These are phyloP conservation scores for Corylus americana DNA, from an alignment of 306 rosid genomes.

Conservation along the genomic window DNA sequence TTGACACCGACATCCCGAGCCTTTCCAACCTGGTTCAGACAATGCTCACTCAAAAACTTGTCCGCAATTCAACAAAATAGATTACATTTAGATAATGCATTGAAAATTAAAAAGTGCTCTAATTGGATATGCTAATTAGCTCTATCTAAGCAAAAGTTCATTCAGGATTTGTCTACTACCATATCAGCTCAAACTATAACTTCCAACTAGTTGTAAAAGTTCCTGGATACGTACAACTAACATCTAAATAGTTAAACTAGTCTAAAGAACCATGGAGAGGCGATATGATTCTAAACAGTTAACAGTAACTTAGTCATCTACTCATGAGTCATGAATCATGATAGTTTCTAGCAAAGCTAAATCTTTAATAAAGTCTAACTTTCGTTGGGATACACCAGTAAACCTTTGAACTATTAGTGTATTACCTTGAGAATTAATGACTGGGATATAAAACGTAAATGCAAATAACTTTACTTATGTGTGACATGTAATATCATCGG, in stretches of 20 bases:
- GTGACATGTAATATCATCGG: conserved; percentile 4
- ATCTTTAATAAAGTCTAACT: neutral
- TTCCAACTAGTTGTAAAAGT: neutral
- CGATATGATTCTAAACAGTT: neutral
- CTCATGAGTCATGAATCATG: neutral
- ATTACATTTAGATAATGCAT: neutral
- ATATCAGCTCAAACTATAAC: conserved; percentile 1
- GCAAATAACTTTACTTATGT: conserved; percentile 11
- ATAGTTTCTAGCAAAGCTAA: neutral
- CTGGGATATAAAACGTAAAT: conserved; percentile 10
- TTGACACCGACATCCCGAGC: conserved; percentile 94
- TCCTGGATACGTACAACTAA: neutral
- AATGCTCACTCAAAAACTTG: conserved; percentile 17
- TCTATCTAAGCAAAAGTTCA: neutral
- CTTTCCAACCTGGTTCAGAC: conserved; percentile 72
- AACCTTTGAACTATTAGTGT: neutral
- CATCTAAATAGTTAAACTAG: neutral
- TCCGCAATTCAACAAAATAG: neutral
- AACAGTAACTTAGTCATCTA: neutral
- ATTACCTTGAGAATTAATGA: neutral
- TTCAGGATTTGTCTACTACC: neutral
- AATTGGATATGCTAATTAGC: neutral
- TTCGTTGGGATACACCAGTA: neutral
- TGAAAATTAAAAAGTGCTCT: neutral
- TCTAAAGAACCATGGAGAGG: neutral